A percentile compares a stretch with the other conserved stretches of the same genome.
These are phyloP conservation scores for Candida sakaeoensis DNA, from an alignment of 805 yeast genomes.

Conservation along the genomic window DNA sequence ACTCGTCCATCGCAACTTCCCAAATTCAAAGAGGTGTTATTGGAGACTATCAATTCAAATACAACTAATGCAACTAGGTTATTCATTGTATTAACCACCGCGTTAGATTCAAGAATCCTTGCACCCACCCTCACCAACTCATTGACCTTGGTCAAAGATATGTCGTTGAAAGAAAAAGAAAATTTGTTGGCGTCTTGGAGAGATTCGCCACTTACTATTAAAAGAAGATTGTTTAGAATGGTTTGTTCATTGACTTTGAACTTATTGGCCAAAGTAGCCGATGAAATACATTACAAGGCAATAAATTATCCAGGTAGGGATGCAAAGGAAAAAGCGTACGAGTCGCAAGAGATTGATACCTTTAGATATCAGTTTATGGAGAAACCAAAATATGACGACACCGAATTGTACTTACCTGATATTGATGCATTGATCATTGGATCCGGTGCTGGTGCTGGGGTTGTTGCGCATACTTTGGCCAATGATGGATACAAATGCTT, in stretches of 20 bases:
- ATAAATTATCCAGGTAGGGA: constrained; percentile 37
- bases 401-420: constrained; percentile 33
- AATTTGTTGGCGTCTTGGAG: constrained; percentile 36
- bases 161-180: constrained; percentile 31
- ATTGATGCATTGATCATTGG: constrained; percentile 48
- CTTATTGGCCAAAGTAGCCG: constrained; percentile 25
- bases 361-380: constrained; percentile 28
- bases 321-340: constrained; percentile 24
- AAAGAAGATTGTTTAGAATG: constrained; percentile 32
- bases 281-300: constrained; percentile 33
- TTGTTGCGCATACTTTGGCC: constrained; percentile 44
- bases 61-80: constrained; percentile 16
- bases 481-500: constrained; percentile 40
- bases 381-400: constrained; percentile 24
- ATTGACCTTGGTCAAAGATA: constrained; percentile 31
- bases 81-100: constrained; percentile 22
- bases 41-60: constrained; percentile 13
- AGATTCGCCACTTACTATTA: constrained; percentile 32
- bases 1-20: constrained; percentile 30
- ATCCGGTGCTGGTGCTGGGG: constrained; percentile 54
- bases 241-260: constrained; percentile 22
- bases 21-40: constrained; percentile 17
- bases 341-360: constrained; percentile 20
- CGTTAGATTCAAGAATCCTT: constrained; percentile 27
- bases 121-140: constrained; percentile 34